Conservation (phyloP, 495 filamentous ascomycete species). For the Penicillium mononematosum region DNA sequence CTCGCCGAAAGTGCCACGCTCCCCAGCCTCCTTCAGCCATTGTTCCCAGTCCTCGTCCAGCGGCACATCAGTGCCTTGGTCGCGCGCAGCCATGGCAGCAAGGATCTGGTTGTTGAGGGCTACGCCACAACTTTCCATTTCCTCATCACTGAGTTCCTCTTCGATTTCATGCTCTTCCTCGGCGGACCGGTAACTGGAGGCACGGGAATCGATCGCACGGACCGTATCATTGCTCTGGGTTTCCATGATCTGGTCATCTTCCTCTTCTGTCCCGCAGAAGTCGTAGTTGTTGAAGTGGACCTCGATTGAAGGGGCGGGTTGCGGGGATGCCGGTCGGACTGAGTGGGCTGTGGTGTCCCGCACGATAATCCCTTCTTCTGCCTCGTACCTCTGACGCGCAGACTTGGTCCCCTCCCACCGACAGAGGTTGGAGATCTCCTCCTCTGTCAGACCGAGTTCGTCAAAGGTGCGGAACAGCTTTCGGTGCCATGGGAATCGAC, state of each 20-base stretch:
- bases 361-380: conserved; percentile 69
- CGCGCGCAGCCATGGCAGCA: conserved; percentile 63
- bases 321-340: conserved; percentile 48
- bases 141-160: conserved; percentile 64
- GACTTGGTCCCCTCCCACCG: conserved; percentile 94
- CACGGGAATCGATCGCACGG: conserved; percentile 23
- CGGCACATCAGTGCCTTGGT: conserved; percentile 60
- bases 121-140: conserved; percentile 69
- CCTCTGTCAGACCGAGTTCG: conserved; percentile 66
- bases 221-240: conserved; percentile 29
- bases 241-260: conserved; percentile 32
- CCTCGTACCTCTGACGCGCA: conserved; percentile 81
- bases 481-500: conserved; percentile 78
- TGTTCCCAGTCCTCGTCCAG: conserved; percentile 82
- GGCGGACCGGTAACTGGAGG: conserved; percentile 23
- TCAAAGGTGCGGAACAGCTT: conserved; percentile 83
- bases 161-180: conserved; percentile 42
- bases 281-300: conserved; percentile 37
- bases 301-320: conserved; percentile 32
- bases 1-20: conserved; percentile 51
- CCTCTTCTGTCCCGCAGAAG: conserved; percentile 29
- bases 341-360: conserved; percentile 75
- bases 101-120: conserved; percentile 71
- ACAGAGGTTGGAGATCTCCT: conserved; percentile 75
- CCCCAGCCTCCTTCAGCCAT: conserved; percentile 79